Percentiles rank a stretch among this genome's conserved stretches.
Conservation (phyloP, 192 early-diverging fungal species). For the Coemansia sp. region DNA sequence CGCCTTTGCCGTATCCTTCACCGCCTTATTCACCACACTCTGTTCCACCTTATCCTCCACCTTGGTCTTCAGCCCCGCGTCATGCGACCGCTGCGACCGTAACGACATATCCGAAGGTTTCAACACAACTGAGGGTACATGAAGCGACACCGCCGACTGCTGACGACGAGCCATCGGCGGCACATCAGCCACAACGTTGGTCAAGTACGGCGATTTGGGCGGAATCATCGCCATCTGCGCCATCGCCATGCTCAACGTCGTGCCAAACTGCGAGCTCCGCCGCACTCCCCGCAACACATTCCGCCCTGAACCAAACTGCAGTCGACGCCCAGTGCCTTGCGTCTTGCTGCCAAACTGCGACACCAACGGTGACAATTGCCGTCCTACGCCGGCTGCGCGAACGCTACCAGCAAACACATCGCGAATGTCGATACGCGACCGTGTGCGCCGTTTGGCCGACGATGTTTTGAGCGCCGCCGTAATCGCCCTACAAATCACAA, state of each 20-base stretch:
- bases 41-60: neutral
- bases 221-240: conserved; percentile 52
- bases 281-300: conserved; percentile 6
- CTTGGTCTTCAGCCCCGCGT: conserved; percentile 7
- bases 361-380: conserved; percentile 28
- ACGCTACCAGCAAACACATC: conserved; percentile 40
- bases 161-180: conserved; percentile 8
- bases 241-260: conserved; percentile 44
- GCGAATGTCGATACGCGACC: conserved; percentile 47
- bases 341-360: conserved; percentile 20
- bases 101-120: conserved; percentile 14
- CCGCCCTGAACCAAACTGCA: too few species aligned
- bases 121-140: neutral
- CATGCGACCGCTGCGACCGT: conserved; percentile 22
- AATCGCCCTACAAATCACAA: conserved; percentile 26
- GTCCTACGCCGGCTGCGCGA: conserved; percentile 2
- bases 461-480: conserved; percentile 51
- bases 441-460: conserved; percentile 37
- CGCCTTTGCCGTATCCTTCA: neutral
- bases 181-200: conserved; percentile 21
- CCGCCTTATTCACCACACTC: too few species aligned
- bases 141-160: neutral
- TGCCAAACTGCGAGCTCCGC: conserved; percentile 16
- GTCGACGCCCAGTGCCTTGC: conserved; percentile 6
- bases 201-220: conserved; percentile 45